These are phyloP conservation scores for Mortierella sp. DNA, from an alignment of 371 early-diverging fungal species.

Conservation along the genomic window DNA sequence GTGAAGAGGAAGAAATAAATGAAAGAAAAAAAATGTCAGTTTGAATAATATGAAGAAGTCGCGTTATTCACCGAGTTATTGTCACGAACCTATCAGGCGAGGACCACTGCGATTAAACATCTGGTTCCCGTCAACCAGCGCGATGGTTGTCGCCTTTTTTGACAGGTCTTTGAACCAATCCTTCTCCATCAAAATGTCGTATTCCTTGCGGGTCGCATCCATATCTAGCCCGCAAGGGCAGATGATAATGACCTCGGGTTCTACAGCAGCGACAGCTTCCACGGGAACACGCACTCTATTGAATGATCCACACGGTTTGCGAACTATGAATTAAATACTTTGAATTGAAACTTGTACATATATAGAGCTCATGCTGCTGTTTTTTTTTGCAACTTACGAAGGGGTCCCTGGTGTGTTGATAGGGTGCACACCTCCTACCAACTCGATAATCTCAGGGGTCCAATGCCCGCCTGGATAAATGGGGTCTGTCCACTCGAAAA, in stretches of 20 bases:
- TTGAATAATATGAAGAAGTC: not conserved
- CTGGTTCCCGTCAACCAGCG: constrained; percentile 62
- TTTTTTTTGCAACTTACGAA: constrained; percentile 26
- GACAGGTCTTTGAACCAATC: constrained; percentile 55
- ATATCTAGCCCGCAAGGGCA: constrained; percentile 63
- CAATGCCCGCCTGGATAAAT: constrained; percentile 68
- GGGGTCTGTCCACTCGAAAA: constrained; percentile 75
- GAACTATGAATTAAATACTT: not conserved
- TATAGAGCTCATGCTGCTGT: not conserved
- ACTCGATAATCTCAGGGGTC: constrained; percentile 67
- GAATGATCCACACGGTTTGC: not conserved
- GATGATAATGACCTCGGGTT: constrained; percentile 58
- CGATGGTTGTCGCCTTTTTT: constrained; percentile 44
- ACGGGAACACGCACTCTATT: constrained; percentile 55
- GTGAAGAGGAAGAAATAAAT: not conserved
- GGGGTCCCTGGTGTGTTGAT: constrained; percentile 55
- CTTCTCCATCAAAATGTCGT: constrained; percentile 43
- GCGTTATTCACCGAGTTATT: not conserved
- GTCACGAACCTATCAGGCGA: constrained; percentile 35
- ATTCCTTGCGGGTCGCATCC: constrained; percentile 57
- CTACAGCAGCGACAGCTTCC: constrained; percentile 33
- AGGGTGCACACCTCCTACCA: constrained; percentile 68
- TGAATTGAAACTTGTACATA: not conserved
- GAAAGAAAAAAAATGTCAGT: not conserved
- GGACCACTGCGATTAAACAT: constrained; percentile 77